phyloP scores from a whole-genome alignment of 768 basidiomycete genomes.

The Suillus discolor region DNA sequence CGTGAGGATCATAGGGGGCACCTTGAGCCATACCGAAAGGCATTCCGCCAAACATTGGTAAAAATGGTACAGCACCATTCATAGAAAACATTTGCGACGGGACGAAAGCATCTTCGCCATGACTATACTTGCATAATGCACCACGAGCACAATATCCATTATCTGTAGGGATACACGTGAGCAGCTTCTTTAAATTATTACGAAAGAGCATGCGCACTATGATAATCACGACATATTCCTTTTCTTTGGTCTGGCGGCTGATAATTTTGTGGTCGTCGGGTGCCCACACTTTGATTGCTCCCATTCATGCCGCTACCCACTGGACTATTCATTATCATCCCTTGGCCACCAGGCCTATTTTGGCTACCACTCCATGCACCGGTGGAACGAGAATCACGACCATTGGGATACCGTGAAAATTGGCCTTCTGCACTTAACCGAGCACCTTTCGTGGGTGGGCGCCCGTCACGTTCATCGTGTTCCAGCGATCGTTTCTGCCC shows the following conservation, averaged over 20 bases:
- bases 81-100: conserved; percentile 70
- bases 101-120: conserved; percentile 85
- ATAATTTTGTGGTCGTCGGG: conserved; percentile 59
- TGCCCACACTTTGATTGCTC: conserved; percentile 33
- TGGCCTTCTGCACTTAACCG: conserved; percentile 65
- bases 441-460: conserved; percentile 70
- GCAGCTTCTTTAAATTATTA: conserved; percentile 10
- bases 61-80: conserved; percentile 58
- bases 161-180: conserved; percentile 48
- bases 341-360: conserved; percentile 28
- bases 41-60: conserved; percentile 69
- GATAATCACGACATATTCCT: conserved; percentile 89
- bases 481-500: conserved; percentile 67
- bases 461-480: conserved; percentile 60
- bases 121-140: conserved; percentile 87
- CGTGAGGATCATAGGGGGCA: conserved; percentile 74
- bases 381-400: conserved; percentile 40
- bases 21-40: conserved; percentile 54
- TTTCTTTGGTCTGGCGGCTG: conserved; percentile 73
- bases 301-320: conserved; percentile 25
- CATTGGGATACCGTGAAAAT: conserved; percentile 62
- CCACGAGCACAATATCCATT: conserved; percentile 91
- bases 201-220: conserved; percentile 61
- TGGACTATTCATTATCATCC: conserved; percentile 25
- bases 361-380: conserved; percentile 44